Evolutionary conservation across 768 basidiomycete genomes (phyloP), one percentile per base, ranked within the genome.

Genomic region (Filobasidium wieringae): DNA sequence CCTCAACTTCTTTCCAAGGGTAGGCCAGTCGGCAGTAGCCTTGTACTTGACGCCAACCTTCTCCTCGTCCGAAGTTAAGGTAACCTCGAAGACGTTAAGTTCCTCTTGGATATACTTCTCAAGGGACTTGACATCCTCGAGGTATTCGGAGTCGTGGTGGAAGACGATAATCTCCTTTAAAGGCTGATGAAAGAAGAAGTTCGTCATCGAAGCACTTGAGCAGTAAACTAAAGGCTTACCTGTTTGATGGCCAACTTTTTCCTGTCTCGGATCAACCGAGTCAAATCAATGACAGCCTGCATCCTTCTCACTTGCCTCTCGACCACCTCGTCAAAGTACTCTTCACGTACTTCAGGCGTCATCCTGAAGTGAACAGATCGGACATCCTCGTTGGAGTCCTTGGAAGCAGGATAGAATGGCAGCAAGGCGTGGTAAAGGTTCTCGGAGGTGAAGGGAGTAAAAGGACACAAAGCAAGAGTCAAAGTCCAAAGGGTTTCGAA

Each of bases 361-460:
- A 82, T 80, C 60, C 97, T 72, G 80, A 97, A 99, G 76, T 99
- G 95, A 62, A 99, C 77, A 2, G 95, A 97, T 58, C 95, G 86
- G 6, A 84, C 80, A 66, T 97, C 95, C 54, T 75, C 69, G 1
- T 80, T 81, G 17, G 79, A 79, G 27, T 69, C 67, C 49, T 72
- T 67, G 2, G 60, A 55, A 1, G 77, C 71, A 19, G 82, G 79
- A 63, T 87, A 81, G 59, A 83, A 82, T 0, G 90, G 88, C 63
- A 93, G 86, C 37, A 97, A 79, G 32, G 87, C 82, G 72, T 97
- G 95, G 74, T 96, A 97, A 60, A 97, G 78, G 75, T 85, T 95
- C 75, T 99, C 95, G 7, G 91, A 92, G 71, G 97, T 78, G 82
- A 96, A 97, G 0, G 95, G 95, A 8, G 92, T 96, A 75, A 95